phyloP scores from a whole-genome alignment of 331 rosid genomes.

The Arachis monticola region DNA sequence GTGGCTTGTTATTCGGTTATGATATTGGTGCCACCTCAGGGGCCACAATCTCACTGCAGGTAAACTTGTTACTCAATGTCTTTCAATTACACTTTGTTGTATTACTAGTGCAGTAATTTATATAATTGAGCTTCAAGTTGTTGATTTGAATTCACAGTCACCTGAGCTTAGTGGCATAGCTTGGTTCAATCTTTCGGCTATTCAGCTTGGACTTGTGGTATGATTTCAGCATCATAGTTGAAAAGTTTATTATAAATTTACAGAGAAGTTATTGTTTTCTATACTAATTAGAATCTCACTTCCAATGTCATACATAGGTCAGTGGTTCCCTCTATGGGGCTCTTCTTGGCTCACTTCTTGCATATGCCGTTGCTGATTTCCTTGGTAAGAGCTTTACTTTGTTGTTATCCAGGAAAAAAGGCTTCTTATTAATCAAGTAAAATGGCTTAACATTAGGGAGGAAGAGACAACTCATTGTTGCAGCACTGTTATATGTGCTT shows the following conservation, averaged over 20 bases:
- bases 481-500: constrained; percentile 67
- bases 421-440: constrained; percentile 30
- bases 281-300: constrained; percentile 23
- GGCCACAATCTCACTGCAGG: constrained; percentile 88
- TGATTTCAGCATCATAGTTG: constrained; percentile 34
- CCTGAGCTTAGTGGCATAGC: constrained; percentile 84
- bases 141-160: constrained; percentile 63
- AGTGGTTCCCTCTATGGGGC: constrained; percentile 98
- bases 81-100: constrained; percentile 13
- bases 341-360: constrained; percentile 86
- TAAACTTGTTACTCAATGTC: constrained; percentile 33
- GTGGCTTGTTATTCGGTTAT: constrained; percentile 93
- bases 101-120: not conserved
- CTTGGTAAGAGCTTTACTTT: constrained; percentile 64
- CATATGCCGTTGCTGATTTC: constrained; percentile 80
- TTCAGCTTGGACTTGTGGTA: constrained; percentile 98
- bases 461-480: constrained; percentile 76
- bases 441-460: constrained; percentile 57
- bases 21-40: constrained; percentile 99
- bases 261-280: constrained; percentile 15
- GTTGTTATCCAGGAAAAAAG: constrained; percentile 28
- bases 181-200: constrained; percentile 81
- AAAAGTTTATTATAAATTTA: constrained; percentile 20
- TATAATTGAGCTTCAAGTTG: not conserved
- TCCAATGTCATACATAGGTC: constrained; percentile 55